Evolutionary conservation across 805 yeast genomes (phyloP).

Genomic region (fission yeast (Schizosaccharomyces pombe)): ASM294v3 CU329670.1:1013501-1014000

Average conservation of each 20-base stretch:
- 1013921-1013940: conserved; percentile 90
- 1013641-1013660: conserved; percentile 72
- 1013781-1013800: conserved; percentile 15
- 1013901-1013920: conserved; percentile 43
- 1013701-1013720: conserved; percentile 53
- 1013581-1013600: conserved; percentile 73
- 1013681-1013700: conserved; percentile 86
- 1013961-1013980: conserved; percentile 33
- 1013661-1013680: conserved; percentile 86
- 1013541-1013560: conserved; percentile 55
- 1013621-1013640: conserved; percentile 81
- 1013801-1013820: conserved; percentile 75
- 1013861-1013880: conserved; percentile 26
- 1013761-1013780: conserved; percentile 35
- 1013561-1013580: conserved; percentile 45
- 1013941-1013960: conserved; percentile 89
- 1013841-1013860: conserved; percentile 29
- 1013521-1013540: conserved; percentile 19
- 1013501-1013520: conserved; percentile 47
- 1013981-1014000: conserved; percentile 43
- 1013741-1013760: conserved; percentile 60
- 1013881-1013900: conserved; percentile 32
- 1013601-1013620: conserved; percentile 60
- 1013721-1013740: conserved; percentile 78
- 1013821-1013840: conserved; percentile 85